Evolutionary conservation across 257 asterid genomes (phyloP).

Genomic region (Lantana camara): DNA sequence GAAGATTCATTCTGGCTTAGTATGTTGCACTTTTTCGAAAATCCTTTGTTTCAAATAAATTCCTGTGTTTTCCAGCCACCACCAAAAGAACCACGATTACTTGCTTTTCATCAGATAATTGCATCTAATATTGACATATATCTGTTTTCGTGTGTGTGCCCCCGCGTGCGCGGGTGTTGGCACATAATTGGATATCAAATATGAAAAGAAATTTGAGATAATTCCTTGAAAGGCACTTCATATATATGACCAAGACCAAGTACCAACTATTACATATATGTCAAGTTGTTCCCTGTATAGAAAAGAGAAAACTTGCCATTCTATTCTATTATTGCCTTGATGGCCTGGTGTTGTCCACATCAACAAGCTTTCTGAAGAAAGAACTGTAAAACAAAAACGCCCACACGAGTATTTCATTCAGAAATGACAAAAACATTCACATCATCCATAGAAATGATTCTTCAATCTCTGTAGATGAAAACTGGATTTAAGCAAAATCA

Average conservation of each 20-base stretch:
- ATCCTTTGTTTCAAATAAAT: too few relatives aligned
- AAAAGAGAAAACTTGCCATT: not conserved
- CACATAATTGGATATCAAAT: not conserved
- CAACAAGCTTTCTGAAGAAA: too few relatives aligned
- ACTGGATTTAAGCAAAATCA: conserved; percentile 16
- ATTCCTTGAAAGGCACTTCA: too few relatives aligned
- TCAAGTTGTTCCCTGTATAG: not conserved
- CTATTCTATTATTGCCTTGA: not conserved
- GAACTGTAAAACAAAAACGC: not conserved
- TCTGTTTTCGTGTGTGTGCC: too few relatives aligned
- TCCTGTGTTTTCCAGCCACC: not conserved
- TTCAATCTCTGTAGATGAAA: conserved; percentile 2
- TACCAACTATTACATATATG: not conserved
- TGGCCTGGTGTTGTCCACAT: too few relatives aligned
- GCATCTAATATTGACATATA: not conserved
- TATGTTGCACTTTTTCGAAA: too few relatives aligned
- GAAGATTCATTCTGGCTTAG: not conserved
- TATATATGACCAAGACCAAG: not conserved
- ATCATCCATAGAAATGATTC: not conserved
- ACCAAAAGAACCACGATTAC: not conserved
- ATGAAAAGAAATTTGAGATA: not conserved
- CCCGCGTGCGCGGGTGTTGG: too few relatives aligned
- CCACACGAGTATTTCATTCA: not conserved
- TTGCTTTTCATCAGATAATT: not conserved
- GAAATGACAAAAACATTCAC: not conserved